Evolutionary conservation across 139 green algal genomes (phyloP), one percentile per base, ranked within the genome.

Genomic region (Mychonastes homosphaera): DNA sequence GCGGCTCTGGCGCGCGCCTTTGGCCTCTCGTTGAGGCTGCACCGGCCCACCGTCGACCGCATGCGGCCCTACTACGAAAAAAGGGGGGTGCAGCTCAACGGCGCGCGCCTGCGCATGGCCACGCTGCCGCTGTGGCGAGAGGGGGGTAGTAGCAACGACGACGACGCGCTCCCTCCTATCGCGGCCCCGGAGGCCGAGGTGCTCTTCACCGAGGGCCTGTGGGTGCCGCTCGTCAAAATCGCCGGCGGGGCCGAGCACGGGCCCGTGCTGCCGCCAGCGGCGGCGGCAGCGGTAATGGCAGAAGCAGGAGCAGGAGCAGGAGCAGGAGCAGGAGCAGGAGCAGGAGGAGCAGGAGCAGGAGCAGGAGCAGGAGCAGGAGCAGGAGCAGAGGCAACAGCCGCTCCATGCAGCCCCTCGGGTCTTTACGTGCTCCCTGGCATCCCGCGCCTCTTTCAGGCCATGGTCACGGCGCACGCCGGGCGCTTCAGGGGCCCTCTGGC

Each of bases 61-160:
- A 92, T 92, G 83, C 29, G 58, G 23, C 53, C 44, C 30, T 69
- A 80, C 55, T 91, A 91, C 35, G 53, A 47, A 7, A 49, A 59
- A 26, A 70, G 76, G 7, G 78, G 78, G 1, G 67, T 89, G 55
- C 80, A 89, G 70, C 71, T 92, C 10, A 92, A 91, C 43, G 76
- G 76, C 36, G 77, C 84, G 2, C 62, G 84, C 0, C 70, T 91
- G 52, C 60, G 77, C 10, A 91, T 91, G 83, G 83, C 57, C 47
- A 10, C 45, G 0, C 1, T 4, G 3, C 28, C 19, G 18, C 21
- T 18, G 19, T 7, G 16, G 12, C 3, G 19, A 49, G 43, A 29
- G 26, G 43, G 43, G 43, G 23, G 8, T 49, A n/a, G 8, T 18
- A 26, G 6, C 6, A 6, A 29, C 26, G 43, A 49, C 9, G 43